Base-by-base conservation (phyloP, 2,329 filamentous ascomycete species). In the Bipolaris gigantea region DNA sequence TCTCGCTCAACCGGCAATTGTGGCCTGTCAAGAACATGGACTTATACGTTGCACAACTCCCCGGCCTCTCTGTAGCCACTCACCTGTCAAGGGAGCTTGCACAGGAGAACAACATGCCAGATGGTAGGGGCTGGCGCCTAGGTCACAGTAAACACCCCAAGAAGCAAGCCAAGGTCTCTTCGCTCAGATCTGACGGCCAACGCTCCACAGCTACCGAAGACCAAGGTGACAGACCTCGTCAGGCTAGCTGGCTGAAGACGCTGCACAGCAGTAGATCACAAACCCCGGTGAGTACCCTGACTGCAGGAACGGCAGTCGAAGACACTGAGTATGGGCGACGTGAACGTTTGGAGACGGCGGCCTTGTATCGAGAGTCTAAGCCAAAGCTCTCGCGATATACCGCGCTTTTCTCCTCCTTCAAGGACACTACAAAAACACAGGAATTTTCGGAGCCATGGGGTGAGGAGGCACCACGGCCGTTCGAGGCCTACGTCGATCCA, bases 341-440 rank as follows among this genome's bases (percentile, higher is more conserved):
- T 34, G 75, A 76, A 43, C 66, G 66, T 11, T 67, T 66, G 19
- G 64, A 66, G 25, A 53, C 61, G 1, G 56, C 69, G 6, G 65
- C 68, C 11, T 67, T 73, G 13, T 75, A 59, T 25, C 65, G 59
- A 42, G 55, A 70, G 9, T 57, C 74, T n/a, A 75, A 69, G 52
- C 75, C 76, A 5, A 77, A 75, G 48, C 59, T 77, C 16, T 65
- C 69, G 16, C 71, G 71, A 4, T 77, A 77, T 62, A 73, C 77
- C 13, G 74, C 74, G 5, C 63, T 70, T 10, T 72, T 74, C 35
- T 48, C 56, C 34, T 49, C 55, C 30, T 49, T 69, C 54, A 70
- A 64, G 32, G 60, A 55, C 13, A 55, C 59, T 13, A 44, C 53
- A 48, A 69, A 56, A 40, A 62, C 48, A 1, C 45, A 62, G 5